phyloP scores from a whole-genome alignment of 768 basidiomycete species.

The Boletus rubroflammeus region DNA sequence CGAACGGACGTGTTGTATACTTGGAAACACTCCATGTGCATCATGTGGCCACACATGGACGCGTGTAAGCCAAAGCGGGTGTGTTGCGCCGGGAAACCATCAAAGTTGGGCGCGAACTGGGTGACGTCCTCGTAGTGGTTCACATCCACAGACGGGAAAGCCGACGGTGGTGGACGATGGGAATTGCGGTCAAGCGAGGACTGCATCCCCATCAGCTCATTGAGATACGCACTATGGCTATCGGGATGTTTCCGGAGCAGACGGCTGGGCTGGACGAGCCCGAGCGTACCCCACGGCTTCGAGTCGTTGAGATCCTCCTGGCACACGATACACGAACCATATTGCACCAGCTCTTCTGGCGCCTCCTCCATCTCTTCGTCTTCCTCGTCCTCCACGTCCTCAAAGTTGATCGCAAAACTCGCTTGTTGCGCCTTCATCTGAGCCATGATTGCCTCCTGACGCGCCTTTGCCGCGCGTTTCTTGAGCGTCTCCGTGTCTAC shows the following conservation, averaged over 20 bases:
- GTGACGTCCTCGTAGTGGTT: conserved; percentile 27
- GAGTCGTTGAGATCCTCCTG: conserved; percentile 83
- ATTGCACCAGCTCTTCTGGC: conserved; percentile 49
- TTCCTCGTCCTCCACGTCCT: conserved; percentile 69
- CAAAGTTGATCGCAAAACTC: conserved; percentile 76
- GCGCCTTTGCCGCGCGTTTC: conserved; percentile 80
- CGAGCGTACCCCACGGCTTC: conserved; percentile 80
- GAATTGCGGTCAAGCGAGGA: conserved; percentile 60
- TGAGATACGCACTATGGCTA: conserved; percentile 53
- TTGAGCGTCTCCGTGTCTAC: conserved; percentile 64
- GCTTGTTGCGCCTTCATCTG: conserved; percentile 94
- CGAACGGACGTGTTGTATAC: conserved; percentile 85
- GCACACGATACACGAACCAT: conserved; percentile 96
- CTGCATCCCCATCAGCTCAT: conserved; percentile 65
- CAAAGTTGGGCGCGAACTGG: conserved; percentile 58
- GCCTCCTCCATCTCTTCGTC: conserved; percentile 47
- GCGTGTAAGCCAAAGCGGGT: conserved; percentile 83
- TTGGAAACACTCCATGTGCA: conserved; percentile 94
- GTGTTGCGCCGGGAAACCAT: conserved; percentile 66
- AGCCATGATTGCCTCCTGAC: conserved; percentile 93
- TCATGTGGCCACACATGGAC: conserved; percentile 93
- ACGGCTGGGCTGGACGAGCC: conserved; percentile 83
- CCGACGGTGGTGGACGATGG: conserved; percentile 27
- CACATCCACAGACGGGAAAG: conserved; percentile 32
- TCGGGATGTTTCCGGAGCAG: conserved; percentile 78